Evolutionary conservation across 2,329 filamentous ascomycete species (phyloP).

Genomic region (Cladosporium oxysporum): DNA sequence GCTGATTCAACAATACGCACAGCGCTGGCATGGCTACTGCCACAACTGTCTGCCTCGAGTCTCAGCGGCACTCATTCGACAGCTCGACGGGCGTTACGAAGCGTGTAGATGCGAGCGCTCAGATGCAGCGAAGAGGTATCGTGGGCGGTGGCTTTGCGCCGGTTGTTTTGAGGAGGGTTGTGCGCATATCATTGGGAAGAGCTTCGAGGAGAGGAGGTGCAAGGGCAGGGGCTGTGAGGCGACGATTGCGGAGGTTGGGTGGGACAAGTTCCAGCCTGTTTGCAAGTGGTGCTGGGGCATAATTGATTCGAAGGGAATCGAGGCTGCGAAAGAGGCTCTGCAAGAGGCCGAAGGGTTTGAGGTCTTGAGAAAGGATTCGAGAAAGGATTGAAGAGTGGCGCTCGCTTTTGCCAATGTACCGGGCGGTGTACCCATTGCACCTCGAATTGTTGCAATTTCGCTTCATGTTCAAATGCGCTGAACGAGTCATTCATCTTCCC

Average conservation of each 20-base stretch:
- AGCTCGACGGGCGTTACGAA: conserved; percentile 11
- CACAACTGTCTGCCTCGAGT: conserved; percentile 4
- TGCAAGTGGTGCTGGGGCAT: conserved; percentile 12
- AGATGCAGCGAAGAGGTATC: conserved; percentile 10
- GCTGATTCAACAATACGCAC: neutral
- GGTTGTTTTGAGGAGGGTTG: conserved; percentile 4
- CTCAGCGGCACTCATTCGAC: neutral
- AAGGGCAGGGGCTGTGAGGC: neutral
- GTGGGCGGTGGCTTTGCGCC: neutral
- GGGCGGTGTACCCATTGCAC: neutral
- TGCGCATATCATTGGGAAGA: neutral
- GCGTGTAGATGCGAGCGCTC: neutral
- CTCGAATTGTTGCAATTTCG: neutral
- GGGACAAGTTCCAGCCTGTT: conserved; percentile 9
- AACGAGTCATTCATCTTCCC: neutral
- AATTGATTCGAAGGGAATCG: conserved; percentile 1
- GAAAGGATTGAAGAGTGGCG: neutral
- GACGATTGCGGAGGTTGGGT: conserved; percentile 5
- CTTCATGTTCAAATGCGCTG: neutral
- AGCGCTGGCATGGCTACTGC: conserved; percentile 16
- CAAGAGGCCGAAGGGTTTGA: conserved; percentile 3
- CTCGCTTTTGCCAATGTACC: neutral
- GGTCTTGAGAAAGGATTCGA: neutral
- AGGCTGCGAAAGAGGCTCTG: conserved; percentile 9
- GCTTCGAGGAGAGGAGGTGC: neutral